phyloP scores from a whole-genome alignment of 1,139 yeast genomes.

The Candida sanyaensis region DNA sequence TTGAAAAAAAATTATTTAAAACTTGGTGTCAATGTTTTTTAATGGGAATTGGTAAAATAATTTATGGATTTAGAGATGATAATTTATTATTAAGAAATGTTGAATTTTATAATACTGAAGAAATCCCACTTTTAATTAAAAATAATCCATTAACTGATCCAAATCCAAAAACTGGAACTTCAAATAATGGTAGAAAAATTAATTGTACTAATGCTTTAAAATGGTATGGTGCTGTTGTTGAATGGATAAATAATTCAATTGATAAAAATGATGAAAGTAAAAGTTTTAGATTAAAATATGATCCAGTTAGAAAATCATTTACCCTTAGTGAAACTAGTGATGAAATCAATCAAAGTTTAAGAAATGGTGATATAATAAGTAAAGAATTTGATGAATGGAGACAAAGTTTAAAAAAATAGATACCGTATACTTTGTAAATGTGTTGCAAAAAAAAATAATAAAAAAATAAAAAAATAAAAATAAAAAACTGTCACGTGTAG shows the following conservation, averaged over 20 bases:
- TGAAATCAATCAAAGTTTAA: constrained; percentile 27
- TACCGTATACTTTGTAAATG: too few relatives aligned
- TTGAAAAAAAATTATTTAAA: constrained; percentile 72
- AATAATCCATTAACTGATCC: constrained; percentile 33
- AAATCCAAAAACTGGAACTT: constrained; percentile 4
- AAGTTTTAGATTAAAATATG: constrained; percentile 35
- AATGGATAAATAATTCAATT: constrained; percentile 66
- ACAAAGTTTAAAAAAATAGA: constrained; percentile 10
- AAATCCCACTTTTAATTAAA: constrained; percentile 65
- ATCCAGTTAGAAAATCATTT: constrained; percentile 33
- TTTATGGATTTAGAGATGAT: constrained; percentile 87
- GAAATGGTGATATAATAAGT: constrained; percentile 46
- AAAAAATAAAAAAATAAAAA: too few relatives aligned
- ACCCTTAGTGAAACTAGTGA: constrained; percentile 29
- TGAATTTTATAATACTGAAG: constrained; percentile 77
- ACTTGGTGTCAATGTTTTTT: constrained; percentile 96
- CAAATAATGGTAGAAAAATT: constrained; percentile 29
- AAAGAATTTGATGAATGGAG: constrained; percentile 69
- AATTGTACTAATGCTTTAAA: constrained; percentile 77
- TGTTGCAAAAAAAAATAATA: too few relatives aligned
- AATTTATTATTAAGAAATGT: constrained; percentile 60
- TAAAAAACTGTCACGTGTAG: too few relatives aligned
- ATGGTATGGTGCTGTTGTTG: constrained; percentile 83
- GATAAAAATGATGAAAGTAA: constrained; percentile 45
- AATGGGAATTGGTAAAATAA: constrained; percentile 74